phyloP scores from a whole-genome alignment of 495 filamentous ascomycete genomes.

The Cercophora scortea region DNA sequence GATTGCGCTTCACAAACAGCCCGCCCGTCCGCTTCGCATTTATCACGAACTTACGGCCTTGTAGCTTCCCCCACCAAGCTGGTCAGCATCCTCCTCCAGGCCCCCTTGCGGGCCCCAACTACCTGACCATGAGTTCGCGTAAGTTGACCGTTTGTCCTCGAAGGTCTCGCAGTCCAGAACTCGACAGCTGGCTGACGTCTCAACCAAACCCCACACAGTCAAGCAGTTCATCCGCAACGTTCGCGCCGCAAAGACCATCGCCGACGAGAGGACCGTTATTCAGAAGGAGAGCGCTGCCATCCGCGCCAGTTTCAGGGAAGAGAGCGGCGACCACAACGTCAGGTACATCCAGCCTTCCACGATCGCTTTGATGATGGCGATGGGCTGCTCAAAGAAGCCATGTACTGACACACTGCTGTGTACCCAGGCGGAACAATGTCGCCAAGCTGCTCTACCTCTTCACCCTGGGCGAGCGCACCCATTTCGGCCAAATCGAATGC shows the following conservation, averaged over 20 bases:
- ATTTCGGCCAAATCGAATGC: slow-evolving; percentile 99
- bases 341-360: slow-evolving; percentile 45
- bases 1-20: neutral
- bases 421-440: slow-evolving; percentile 87
- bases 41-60: neutral
- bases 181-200: neutral
- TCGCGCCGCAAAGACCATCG: slow-evolving; percentile 94
- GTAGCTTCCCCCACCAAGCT: slow-evolving; percentile 10
- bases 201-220: slow-evolving; percentile 44
- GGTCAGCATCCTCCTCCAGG: slow-evolving; percentile 30
- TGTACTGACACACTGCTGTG: slow-evolving; percentile 4
- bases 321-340: slow-evolving; percentile 83
- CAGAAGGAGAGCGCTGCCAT: slow-evolving; percentile 99
- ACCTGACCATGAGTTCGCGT: slow-evolving; percentile 39
- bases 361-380: too few species aligned
- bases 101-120: slow-evolving; percentile 32
- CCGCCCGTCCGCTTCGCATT: neutral
- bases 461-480: slow-evolving; percentile 94
- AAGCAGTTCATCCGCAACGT: slow-evolving; percentile 99
- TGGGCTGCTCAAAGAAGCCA: too few species aligned
- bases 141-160: slow-evolving; percentile 10
- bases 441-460: slow-evolving; percentile 97
- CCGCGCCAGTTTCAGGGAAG: slow-evolving; percentile 91
- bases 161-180: neutral
- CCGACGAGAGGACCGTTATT: slow-evolving; percentile 94